Conservation (phyloP, 1,139 yeast genomes). For the Yamadazyma diddensiae region DNA sequence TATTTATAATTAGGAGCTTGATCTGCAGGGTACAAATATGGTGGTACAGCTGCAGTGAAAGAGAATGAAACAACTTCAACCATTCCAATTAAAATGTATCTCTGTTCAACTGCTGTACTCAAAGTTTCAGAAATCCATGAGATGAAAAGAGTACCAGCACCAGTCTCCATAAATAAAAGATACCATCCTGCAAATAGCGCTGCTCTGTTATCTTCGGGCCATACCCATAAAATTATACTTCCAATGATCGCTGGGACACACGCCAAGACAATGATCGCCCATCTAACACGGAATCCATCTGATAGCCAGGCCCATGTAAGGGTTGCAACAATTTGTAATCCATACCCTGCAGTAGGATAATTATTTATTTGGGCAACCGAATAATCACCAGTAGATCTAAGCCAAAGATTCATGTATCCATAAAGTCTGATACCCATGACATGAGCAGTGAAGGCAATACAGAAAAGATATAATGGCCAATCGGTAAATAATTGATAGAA, state of each 20-base stretch:
- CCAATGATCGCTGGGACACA: slow-evolving; percentile 18
- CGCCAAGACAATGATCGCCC: slow-evolving; percentile 14
- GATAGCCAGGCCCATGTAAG: slow-evolving; percentile 19
- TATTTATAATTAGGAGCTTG: slow-evolving; percentile 19
- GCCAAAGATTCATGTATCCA: slow-evolving; percentile 22
- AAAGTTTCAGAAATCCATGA: slow-evolving; percentile 21
- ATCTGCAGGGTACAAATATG: slow-evolving; percentile 13
- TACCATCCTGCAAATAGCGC: slow-evolving; percentile 20
- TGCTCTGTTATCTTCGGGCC: slow-evolving; percentile 9
- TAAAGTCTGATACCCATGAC: slow-evolving; percentile 14
- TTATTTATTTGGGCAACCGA: slow-evolving; percentile 26
- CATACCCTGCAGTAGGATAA: slow-evolving; percentile 29
- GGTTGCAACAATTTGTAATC: slow-evolving; percentile 20
- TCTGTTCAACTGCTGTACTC: slow-evolving; percentile 17
- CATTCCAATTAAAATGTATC: slow-evolving; percentile 18
- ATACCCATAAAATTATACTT: slow-evolving; percentile 15
- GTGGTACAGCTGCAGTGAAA: slow-evolving; percentile 21
- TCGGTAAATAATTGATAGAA: slow-evolving; percentile 7
- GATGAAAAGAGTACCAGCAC: slow-evolving; percentile 20
- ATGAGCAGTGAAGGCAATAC: slow-evolving; percentile 12
- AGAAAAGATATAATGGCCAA: slow-evolving; percentile 15
- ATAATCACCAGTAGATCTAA: slow-evolving; percentile 22
- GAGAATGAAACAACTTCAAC: slow-evolving; percentile 19
- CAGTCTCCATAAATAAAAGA: slow-evolving; percentile 17
- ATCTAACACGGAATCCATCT: slow-evolving; percentile 20